Evolutionary conservation across 345 rosid species (phyloP).

Genomic region (Dipteronia dyeriana): DNA sequence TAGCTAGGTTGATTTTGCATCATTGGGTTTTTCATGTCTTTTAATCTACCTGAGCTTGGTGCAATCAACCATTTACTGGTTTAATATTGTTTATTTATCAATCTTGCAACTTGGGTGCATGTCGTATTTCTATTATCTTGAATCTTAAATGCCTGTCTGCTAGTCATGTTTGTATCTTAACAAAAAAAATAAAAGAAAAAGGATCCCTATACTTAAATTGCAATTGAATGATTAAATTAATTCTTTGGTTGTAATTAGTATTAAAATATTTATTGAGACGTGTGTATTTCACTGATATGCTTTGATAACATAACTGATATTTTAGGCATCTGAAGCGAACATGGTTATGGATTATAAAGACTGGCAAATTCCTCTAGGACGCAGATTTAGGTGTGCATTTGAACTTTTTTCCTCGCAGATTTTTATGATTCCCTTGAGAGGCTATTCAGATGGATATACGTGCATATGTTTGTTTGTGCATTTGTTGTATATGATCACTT

Average conservation of each 20-base stretch:
- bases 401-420: slow-evolving; percentile 16
- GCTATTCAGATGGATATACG: background rate
- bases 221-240: background rate
- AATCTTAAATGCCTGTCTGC: background rate
- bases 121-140: background rate
- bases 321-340: slow-evolving; percentile 79
- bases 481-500: background rate
- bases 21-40: background rate
- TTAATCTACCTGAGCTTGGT: background rate
- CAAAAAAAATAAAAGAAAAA: background rate
- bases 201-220: background rate
- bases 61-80: background rate
- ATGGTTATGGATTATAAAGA: slow-evolving; percentile 93
- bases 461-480: background rate
- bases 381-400: slow-evolving; percentile 75
- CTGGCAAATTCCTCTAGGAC: slow-evolving; percentile 96
- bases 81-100: background rate
- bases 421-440: background rate
- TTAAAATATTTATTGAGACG: background rate
- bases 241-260: background rate
- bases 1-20: background rate
- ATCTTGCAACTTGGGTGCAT: background rate
- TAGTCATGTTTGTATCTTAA: background rate
- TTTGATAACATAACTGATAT: slow-evolving; percentile 1
- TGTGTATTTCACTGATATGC: background rate